Percentiles rank a stretch among this genome's conserved stretches.
phyloP scores from a whole-genome alignment of 1,284 basidiomycete genomes.

The Laetiporus sulphureus region DNA sequence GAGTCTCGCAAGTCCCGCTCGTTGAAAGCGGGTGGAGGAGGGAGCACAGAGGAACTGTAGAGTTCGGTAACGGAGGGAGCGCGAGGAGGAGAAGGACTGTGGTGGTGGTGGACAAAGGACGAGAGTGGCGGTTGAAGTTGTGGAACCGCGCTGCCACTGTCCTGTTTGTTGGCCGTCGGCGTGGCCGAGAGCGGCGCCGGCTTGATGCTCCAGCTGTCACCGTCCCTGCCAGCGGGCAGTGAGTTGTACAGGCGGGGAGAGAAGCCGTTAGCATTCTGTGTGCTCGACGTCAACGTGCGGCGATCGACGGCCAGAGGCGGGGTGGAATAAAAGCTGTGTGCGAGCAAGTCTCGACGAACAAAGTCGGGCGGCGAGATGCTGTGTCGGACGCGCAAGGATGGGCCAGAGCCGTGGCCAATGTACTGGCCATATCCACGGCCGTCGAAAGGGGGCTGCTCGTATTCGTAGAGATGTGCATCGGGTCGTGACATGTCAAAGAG shows the following conservation, averaged over 20 bases:
- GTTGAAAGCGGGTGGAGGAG: slow-evolving; percentile 16
- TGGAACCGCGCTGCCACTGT: slow-evolving; percentile 16
- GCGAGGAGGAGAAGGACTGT: slow-evolving; percentile 23
- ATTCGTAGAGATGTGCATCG: slow-evolving; percentile 34
- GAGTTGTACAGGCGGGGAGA: slow-evolving; percentile 18
- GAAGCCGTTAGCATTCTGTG: too few species aligned
- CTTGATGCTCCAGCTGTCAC: slow-evolving; percentile 18
- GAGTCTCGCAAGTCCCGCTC: slow-evolving; percentile 25
- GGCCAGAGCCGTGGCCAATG: slow-evolving; percentile 7
- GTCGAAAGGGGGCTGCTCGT: slow-evolving; percentile 31
- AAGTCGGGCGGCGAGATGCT: slow-evolving; percentile 13
- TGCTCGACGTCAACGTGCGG: slow-evolving; percentile 15
- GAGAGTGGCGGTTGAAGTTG: slow-evolving; percentile 21
- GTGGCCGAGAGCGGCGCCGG: slow-evolving; percentile 15
- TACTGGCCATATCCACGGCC: slow-evolving; percentile 15
- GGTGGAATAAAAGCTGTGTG: slow-evolving; percentile 14
- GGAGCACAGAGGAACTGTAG: slow-evolving; percentile 18
- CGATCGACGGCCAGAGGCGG: slow-evolving; percentile 18
- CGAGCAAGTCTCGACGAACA: slow-evolving; percentile 11
- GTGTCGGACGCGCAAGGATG: slow-evolving; percentile 3
- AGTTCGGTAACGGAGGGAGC: slow-evolving; percentile 20
- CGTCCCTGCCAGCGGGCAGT: slow-evolving; percentile 16
- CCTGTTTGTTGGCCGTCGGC: slow-evolving; percentile 14
- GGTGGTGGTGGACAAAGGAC: slow-evolving; percentile 24
- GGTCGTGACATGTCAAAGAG: slow-evolving; percentile 31